Conservation (phyloP, 73 alveolate species). For the Diophrys appendiculata region DNA sequence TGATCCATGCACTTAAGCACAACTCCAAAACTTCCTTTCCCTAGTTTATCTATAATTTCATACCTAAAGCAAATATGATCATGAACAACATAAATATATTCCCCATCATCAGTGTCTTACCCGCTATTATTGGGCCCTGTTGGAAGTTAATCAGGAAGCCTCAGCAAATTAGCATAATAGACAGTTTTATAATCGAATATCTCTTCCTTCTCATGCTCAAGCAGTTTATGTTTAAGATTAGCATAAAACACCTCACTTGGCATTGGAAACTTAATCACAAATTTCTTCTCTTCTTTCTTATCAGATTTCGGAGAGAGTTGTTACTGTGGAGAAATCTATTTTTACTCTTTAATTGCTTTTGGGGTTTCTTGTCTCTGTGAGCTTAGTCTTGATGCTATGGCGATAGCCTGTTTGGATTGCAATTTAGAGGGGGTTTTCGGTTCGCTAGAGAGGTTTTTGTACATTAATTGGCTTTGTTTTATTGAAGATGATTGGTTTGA, state of each 20-base stretch:
- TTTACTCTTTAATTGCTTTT: too few species aligned
- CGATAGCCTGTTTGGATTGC: too few species aligned
- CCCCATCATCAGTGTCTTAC: conserved; percentile 81
- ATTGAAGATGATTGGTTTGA: too few species aligned
- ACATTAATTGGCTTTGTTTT: too few species aligned
- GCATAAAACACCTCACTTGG: neutral
- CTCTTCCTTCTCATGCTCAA: conserved; percentile 5
- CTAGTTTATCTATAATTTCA: conserved; percentile 68
- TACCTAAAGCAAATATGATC: conserved; percentile 67
- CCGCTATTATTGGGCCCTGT: conserved; percentile 60
- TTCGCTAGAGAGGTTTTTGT: too few species aligned
- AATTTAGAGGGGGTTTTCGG: too few species aligned
- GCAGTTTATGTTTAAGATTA: neutral
- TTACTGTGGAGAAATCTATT: too few species aligned
- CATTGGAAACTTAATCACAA: conserved; percentile 11
- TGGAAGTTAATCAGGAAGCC: neutral
- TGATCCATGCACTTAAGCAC: conserved; percentile 87
- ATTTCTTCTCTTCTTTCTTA: too few species aligned
- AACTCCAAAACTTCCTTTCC: conserved; percentile 92
- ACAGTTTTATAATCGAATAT: neutral
- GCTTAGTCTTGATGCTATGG: too few species aligned
- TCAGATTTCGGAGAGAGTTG: too few species aligned
- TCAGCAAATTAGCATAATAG: conserved; percentile 12
- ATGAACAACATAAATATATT: conserved; percentile 39
- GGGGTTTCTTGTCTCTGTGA: too few species aligned